phyloP scores from a whole-genome alignment of 2,329 filamentous ascomycete genomes.

The Teratosphaeria zuluensis region DNA sequence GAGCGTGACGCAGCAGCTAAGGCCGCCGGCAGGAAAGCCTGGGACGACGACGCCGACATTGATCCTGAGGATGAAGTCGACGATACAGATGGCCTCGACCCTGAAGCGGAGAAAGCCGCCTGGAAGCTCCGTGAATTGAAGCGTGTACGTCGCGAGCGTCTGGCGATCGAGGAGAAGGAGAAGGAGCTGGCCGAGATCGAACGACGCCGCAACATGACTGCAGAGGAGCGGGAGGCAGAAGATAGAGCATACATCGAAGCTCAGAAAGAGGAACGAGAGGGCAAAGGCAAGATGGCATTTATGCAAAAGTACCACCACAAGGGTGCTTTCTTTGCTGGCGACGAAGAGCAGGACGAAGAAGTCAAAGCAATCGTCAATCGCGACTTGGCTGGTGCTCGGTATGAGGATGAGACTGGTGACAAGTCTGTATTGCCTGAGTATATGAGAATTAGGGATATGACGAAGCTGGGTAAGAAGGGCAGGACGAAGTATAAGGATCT shows the following conservation, averaged over 20 bases:
- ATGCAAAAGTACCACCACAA: conserved; percentile 98
- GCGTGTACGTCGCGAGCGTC: conserved; percentile 76
- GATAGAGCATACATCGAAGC: conserved; percentile 67
- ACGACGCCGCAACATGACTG: conserved; percentile 73
- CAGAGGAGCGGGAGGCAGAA: conserved; percentile 76
- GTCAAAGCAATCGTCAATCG: conserved; percentile 69
- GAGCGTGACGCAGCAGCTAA: conserved; percentile 68
- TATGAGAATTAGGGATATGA: conserved; percentile 87
- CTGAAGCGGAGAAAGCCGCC: conserved; percentile 77
- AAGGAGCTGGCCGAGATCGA: conserved; percentile 82
- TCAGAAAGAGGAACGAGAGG: conserved; percentile 67
- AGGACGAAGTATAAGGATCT: conserved; percentile 84
- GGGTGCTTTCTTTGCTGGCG: conserved; percentile 86
- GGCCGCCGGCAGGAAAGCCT: conserved; percentile 68
- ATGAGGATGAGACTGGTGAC: conserved; percentile 73
- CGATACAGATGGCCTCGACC: conserved; percentile 78
- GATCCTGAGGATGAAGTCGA: conserved; percentile 68
- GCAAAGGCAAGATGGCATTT: conserved; percentile 70
- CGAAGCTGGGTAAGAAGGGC: conserved; percentile 85
- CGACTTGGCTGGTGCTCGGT: conserved; percentile 76
- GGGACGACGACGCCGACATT: conserved; percentile 63
- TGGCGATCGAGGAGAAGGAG: conserved; percentile 74
- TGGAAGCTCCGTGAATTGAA: conserved; percentile 91
- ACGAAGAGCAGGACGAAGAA: conserved; percentile 40
- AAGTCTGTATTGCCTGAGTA: conserved; percentile 80